Percentiles rank a stretch among this genome's conserved stretches.
Evolutionary conservation across 2,329 filamentous ascomycete genomes (phyloP).

Genomic region (Epichloe glyceriae): DNA sequence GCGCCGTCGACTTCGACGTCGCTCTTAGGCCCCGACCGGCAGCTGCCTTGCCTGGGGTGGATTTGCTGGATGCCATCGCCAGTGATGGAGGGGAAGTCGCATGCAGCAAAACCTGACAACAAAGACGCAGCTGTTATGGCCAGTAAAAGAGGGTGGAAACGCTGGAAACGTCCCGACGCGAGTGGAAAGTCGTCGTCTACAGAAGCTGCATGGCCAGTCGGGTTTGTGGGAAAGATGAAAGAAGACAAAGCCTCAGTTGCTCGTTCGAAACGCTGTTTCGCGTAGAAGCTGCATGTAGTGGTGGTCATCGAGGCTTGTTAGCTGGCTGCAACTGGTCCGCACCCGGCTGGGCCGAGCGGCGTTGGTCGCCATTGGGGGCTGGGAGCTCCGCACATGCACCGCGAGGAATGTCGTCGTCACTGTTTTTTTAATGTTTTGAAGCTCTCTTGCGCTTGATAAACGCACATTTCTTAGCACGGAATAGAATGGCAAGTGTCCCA

Average conservation of each 20-base stretch:
- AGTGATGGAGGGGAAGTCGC: neutral
- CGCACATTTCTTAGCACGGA: too few relatives aligned
- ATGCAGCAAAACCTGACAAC: neutral
- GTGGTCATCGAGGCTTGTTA: neutral
- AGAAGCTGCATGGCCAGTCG: constrained; percentile 1
- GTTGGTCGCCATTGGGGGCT: too few relatives aligned
- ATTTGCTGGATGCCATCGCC: constrained; percentile 6
- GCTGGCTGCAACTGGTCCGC: too few relatives aligned
- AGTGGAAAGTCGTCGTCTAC: neutral
- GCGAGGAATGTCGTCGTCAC: too few relatives aligned
- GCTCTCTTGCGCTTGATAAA: too few relatives aligned
- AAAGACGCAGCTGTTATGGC: neutral
- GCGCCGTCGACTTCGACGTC: neutral
- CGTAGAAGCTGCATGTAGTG: neutral
- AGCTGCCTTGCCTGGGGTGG: neutral
- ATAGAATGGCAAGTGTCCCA: too few relatives aligned
- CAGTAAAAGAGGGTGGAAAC: neutral
- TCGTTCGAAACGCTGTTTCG: neutral
- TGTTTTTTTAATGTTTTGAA: too few relatives aligned
- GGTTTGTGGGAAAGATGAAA: neutral
- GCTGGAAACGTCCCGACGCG: neutral
- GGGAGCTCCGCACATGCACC: too few relatives aligned
- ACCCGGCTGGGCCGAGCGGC: neutral
- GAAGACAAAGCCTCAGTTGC: neutral
- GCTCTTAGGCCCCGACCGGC: neutral